Base-by-base conservation (phyloP, 257 asterid genomes). In the Nemophila menziesii region DNA sequence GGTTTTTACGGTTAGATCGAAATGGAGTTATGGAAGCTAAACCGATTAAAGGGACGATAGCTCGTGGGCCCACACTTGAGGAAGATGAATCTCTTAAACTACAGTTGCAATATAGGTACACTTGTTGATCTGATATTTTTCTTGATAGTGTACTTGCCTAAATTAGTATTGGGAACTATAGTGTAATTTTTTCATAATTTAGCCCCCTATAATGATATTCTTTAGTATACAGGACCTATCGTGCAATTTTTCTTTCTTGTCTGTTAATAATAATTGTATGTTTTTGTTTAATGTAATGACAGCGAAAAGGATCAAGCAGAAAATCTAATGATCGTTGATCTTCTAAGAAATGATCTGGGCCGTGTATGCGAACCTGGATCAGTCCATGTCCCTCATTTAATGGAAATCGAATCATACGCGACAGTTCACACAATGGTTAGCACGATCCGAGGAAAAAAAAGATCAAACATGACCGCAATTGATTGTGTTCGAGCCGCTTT, bases 271-370 rank as follows among this genome's bases (percentile, higher is more conserved):
- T 15, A 46, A 41, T 16, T 16, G 4, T 22, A 11, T 17, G n/a
- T 41, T 12, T 8, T 8, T 8, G 10, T 11, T 22, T 17, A 17
- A 8, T 19, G 22, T 19, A 41, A 17, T 2, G 4, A 47, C 80
- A 90, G 99, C 57, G 99, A 90, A 64, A 90, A 90, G 69, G 99
- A 90, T 56, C 99, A 90, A 64, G 99, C 99, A 15, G 99, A 90
- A 53, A 90, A 90, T 59, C 48, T 90, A 69, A 90, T 90, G 99
- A 90, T 90, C 26, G 99, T 90, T 3, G 99, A 90, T 58, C 94
- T 90, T 37, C 62, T 90, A 37, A 77, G 99, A 64, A 90, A 90
- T 34, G 99, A 90, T 70, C 72, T 90, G 24, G 96, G 99, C 9
- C 94, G 94, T n/a, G 93, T 90, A 24, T 90, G 99, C 33, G 96